Evolutionary conservation across 1,139 yeast species (phyloP), one percentile per base, ranked within the genome.

Genomic region (Yamadazyma mexicana): DNA sequence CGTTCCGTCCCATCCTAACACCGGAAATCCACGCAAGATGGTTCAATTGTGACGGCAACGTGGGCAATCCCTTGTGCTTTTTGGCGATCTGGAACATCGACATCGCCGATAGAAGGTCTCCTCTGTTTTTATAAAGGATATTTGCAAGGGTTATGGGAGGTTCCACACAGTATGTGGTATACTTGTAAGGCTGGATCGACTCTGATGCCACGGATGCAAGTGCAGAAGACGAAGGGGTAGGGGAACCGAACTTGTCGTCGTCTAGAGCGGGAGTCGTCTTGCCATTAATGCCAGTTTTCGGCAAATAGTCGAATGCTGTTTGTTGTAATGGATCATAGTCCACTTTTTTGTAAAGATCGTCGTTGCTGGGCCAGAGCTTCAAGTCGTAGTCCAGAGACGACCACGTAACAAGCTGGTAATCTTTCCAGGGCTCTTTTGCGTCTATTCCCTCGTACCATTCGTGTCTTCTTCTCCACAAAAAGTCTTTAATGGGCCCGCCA

Each of bases 1-100:
- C 53, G 3, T 76, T 63, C 36, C 77, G 69, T 0, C 94, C 94
- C 64, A 79, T 80, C 40, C 92, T 71, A 5, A 92, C 95, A 35
- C 98, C 98, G 0, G 96, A 83, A 31, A 92, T 83, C 98, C 98
- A 92, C 49, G 84, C 82, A 44, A 92, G 66, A 55, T 91, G 96
- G 48, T 82, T 82, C 28, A 78, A 61, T 43, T 77, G 41, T 47
- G 54, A 36, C 43, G 56, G 54, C 33, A 55, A 50, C 8, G 60
- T 55, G 24, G 55, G 52, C 17, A 56, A 52, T 25, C 56, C 54
- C 22, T 61, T 64, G 25, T 47, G 46, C 35, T 55, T 59, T 35
- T 62, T 65, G 15, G 69, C 59, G 17, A 70, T 61, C 43, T 59
- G 64, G 39, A 56, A 63, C 45, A 63, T 44, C 7, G 71, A 59